Evolutionary conservation across 2,329 filamentous ascomycete genomes (phyloP).

Genomic region (Aspergillus tanneri): DNA sequence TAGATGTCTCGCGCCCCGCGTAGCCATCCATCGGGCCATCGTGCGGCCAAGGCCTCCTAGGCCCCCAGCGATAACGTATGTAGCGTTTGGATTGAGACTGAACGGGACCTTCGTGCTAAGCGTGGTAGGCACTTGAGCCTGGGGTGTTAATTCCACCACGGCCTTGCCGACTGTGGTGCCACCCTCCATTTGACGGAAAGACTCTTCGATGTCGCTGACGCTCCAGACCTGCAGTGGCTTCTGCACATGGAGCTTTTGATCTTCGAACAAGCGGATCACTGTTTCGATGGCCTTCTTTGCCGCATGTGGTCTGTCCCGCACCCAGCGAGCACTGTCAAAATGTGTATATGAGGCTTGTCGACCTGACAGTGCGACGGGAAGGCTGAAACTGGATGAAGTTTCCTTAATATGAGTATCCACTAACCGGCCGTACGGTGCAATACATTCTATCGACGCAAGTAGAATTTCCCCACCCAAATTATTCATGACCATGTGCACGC

Average conservation of each 20-base stretch:
- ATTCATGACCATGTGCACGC: slow-evolving; percentile 29
- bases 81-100: background rate
- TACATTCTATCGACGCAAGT: slow-evolving; percentile 28
- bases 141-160: slow-evolving; percentile 20
- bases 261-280: background rate
- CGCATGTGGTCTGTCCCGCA: background rate
- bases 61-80: slow-evolving; percentile 13
- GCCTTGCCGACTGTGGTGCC: slow-evolving; percentile 44
- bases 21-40: slow-evolving; percentile 6
- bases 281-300: background rate
- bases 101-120: background rate
- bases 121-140: background rate
- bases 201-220: slow-evolving; percentile 19
- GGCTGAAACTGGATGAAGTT: background rate
- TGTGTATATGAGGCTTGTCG: background rate
- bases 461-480: slow-evolving; percentile 27
- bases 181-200: slow-evolving; percentile 32
- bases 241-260: slow-evolving; percentile 28
- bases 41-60: slow-evolving; percentile 12
- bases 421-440: slow-evolving; percentile 28
- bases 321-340: background rate
- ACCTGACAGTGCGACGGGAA: background rate
- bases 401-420: slow-evolving; percentile 17
- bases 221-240: slow-evolving; percentile 21
- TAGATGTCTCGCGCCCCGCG: slow-evolving; percentile 9